Conservation (phyloP, 257 asterid genomes). For the Vinca minor region DNA sequence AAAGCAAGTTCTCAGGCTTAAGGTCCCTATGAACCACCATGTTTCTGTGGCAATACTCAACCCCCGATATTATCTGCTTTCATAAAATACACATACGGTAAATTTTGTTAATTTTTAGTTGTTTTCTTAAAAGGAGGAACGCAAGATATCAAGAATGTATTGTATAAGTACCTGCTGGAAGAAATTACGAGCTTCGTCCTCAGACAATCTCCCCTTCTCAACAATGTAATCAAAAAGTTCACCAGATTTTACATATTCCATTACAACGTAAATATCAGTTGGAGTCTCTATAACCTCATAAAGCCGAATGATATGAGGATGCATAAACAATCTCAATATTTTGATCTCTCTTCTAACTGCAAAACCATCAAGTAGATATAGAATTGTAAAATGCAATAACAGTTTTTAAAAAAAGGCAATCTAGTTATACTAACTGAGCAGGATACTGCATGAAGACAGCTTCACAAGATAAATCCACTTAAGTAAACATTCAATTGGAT, state of each 20-base stretch:
- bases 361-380: conserved; percentile 19
- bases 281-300: conserved; percentile 93
- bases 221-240: conserved; percentile 98
- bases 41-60: conserved; percentile 91
- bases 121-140: background rate
- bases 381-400: no score
- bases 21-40: conserved; percentile 94
- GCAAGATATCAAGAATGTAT: background rate
- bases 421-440: background rate
- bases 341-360: conserved; percentile 94
- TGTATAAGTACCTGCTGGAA: conserved; percentile 74
- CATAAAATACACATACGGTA: conserved; percentile 8
- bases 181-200: conserved; percentile 71
- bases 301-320: conserved; percentile 93
- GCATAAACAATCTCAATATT: conserved; percentile 81
- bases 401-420: background rate
- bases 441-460: background rate
- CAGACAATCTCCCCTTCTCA: conserved; percentile 87
- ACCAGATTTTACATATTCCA: conserved; percentile 83
- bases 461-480: background rate
- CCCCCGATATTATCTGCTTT: conserved; percentile 86
- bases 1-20: conserved; percentile 89
- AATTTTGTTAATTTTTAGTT: background rate
- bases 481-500: background rate
- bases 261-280: conserved; percentile 68